A percentile compares a stretch with the other conserved stretches of the same genome.
phyloP scores from a whole-genome alignment of 2,329 filamentous ascomycete genomes.

The Davidsoniella neocaledoniae region DNA sequence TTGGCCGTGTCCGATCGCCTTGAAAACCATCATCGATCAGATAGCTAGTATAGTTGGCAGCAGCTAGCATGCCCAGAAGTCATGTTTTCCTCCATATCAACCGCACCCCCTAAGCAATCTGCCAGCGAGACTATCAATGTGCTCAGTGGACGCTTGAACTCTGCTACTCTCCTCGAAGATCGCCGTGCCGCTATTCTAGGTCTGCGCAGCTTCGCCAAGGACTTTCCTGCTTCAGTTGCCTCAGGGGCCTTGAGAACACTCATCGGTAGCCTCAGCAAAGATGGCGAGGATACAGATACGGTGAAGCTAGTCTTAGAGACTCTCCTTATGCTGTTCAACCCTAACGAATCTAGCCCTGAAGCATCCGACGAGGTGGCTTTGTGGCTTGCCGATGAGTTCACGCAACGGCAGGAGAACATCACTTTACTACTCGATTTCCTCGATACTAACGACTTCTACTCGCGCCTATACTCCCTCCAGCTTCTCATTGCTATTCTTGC shows the following conservation, averaged over 20 bases:
- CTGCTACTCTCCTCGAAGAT: slow-evolving; percentile 84
- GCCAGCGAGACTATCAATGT: slow-evolving; percentile 88
- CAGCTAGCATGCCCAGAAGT: slow-evolving; percentile 28
- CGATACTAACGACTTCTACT: slow-evolving; percentile 75
- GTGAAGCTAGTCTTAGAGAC: slow-evolving; percentile 92
- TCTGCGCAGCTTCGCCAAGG: slow-evolving; percentile 86
- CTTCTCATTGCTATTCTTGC: slow-evolving; percentile 72
- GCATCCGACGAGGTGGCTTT: slow-evolving; percentile 90
- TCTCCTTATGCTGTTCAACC: slow-evolving; percentile 74
- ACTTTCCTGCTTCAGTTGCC: slow-evolving; percentile 88
- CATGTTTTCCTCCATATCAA: slow-evolving; percentile 35
- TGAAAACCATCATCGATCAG: no score
- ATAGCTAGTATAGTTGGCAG: neutral
- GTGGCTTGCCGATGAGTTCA: slow-evolving; percentile 96
- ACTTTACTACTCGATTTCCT: slow-evolving; percentile 78
- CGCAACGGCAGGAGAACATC: slow-evolving; percentile 93
- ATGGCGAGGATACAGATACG: slow-evolving; percentile 89
- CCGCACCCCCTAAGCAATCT: slow-evolving; percentile 84
- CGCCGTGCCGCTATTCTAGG: slow-evolving; percentile 84
- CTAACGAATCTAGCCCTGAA: slow-evolving; percentile 60
- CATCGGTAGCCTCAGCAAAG: slow-evolving; percentile 69
- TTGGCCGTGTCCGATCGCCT: neutral
- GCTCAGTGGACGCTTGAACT: slow-evolving; percentile 71
- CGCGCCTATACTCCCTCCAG: slow-evolving; percentile 78
- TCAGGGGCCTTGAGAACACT: slow-evolving; percentile 80